phyloP scores from a whole-genome alignment of 202 grass and related monocot species.

The Schoenoplectus triqueter region DNA sequence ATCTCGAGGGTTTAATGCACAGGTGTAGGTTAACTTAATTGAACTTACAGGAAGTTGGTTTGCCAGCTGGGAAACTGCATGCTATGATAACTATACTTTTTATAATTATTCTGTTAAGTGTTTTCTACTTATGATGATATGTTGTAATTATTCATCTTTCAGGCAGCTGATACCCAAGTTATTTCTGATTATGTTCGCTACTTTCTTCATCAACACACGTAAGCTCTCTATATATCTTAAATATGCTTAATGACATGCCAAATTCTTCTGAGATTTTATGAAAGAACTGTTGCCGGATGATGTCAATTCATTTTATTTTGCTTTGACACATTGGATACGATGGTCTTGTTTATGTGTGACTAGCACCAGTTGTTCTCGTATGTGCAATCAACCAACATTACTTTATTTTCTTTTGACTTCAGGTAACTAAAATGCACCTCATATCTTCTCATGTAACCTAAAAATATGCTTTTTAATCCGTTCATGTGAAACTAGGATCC shows the following conservation, averaged over 20 bases:
- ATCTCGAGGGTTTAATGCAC: background rate
- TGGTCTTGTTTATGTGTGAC: background rate
- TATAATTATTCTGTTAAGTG: background rate
- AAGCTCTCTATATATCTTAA: conserved; percentile 37
- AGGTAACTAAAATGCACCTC: background rate
- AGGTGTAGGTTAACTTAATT: background rate
- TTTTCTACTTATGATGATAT: background rate
- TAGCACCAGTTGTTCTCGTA: background rate
- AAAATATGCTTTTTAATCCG: no score
- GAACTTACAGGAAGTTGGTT: background rate
- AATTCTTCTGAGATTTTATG: background rate
- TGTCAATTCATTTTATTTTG: background rate
- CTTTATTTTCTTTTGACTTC: background rate
- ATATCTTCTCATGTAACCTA: background rate
- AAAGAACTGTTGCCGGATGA: background rate
- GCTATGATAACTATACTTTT: background rate
- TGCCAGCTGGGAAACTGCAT: background rate
- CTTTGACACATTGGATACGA: background rate
- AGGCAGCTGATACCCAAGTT: conserved; percentile 92
- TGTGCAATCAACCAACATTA: no score
- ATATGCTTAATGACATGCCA: background rate
- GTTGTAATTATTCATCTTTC: conserved; percentile 18
- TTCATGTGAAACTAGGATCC: no score
- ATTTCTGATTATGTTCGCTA: conserved; percentile 92
- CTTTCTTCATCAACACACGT: conserved; percentile 96